phyloP scores from a whole-genome alignment of 2,329 filamentous ascomycete species.

The Lachnellula arida region DNA sequence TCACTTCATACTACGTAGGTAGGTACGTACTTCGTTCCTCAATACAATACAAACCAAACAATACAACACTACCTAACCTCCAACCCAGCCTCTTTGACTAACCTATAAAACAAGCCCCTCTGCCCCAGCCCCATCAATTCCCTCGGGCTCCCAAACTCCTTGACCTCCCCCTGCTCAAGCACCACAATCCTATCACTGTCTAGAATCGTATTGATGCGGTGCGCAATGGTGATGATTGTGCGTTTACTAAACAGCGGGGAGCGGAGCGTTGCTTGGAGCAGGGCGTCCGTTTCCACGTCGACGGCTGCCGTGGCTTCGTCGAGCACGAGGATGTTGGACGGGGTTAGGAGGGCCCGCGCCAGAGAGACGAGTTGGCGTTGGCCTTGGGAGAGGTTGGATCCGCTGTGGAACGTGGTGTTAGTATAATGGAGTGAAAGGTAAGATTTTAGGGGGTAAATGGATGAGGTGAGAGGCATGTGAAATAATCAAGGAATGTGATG shows the following conservation, averaged over 20 bases:
- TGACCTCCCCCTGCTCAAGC: slow-evolving; percentile 82
- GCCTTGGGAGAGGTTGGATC: slow-evolving; percentile 91
- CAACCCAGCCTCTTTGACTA: slow-evolving; percentile 88
- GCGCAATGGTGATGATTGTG: slow-evolving; percentile 97
- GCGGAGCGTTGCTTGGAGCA: slow-evolving; percentile 60
- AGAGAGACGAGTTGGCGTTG: slow-evolving; percentile 93
- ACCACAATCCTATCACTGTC: slow-evolving; percentile 87
- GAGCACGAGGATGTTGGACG: slow-evolving; percentile 93
- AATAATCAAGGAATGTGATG: background rate
- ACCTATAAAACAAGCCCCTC: slow-evolving; percentile 77
- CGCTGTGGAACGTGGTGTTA: slow-evolving; percentile 39
- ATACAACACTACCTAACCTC: slow-evolving; percentile 18
- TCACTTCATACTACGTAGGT: background rate
- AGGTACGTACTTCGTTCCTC: background rate
- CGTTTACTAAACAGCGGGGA: slow-evolving; percentile 74
- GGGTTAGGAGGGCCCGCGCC: slow-evolving; percentile 87
- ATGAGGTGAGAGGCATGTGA: slow-evolving; percentile 2
- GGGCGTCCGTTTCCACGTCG: slow-evolving; percentile 63
- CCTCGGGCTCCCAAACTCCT: slow-evolving; percentile 85
- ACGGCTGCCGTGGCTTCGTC: slow-evolving; percentile 89
- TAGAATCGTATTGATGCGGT: slow-evolving; percentile 96
- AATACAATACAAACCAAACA: background rate
- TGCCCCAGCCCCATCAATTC: slow-evolving; percentile 71
- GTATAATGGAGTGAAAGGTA: slow-evolving; percentile 2
- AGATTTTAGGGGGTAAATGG: slow-evolving; percentile 6